A percentile compares a stretch with the other conserved stretches of the same genome.
Evolutionary conservation across 768 basidiomycete species (phyloP).

Genomic region (Auricularia auricula-judae): DNA sequence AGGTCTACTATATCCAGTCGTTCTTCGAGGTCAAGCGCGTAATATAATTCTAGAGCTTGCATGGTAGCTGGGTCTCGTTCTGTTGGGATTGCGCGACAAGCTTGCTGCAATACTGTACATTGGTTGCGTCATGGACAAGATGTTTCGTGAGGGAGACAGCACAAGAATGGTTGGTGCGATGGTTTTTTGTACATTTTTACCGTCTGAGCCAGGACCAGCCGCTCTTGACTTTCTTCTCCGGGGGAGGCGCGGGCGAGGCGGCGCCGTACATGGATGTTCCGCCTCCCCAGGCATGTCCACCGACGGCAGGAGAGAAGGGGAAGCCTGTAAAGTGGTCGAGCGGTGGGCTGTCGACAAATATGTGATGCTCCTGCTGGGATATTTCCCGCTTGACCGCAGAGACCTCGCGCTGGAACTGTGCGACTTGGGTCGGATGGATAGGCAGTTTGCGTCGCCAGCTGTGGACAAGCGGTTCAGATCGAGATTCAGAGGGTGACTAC

Average conservation of each 20-base stretch:
- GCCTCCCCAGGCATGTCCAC: neutral
- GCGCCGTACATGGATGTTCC: neutral
- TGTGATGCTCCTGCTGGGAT: neutral
- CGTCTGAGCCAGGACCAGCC: neutral
- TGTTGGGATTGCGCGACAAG: neutral
- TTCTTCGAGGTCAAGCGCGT: slow-evolving; percentile 90
- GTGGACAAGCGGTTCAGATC: neutral
- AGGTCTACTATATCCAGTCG: slow-evolving; percentile 64
- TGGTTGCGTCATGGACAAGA: too few relatives aligned
- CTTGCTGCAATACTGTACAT: too few relatives aligned
- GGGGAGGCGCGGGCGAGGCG: neutral
- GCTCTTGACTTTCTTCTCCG: neutral
- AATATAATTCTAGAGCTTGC: slow-evolving; percentile 34
- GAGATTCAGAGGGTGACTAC: too few relatives aligned
- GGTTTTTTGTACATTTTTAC: neutral
- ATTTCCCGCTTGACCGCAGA: neutral
- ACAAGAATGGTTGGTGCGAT: too few relatives aligned
- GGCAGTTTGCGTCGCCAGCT: neutral
- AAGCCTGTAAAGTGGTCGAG: neutral
- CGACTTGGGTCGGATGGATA: neutral
- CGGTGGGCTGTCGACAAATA: neutral
- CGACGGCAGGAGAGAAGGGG: neutral
- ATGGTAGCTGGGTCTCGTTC: neutral
- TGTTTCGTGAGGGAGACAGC: too few relatives aligned
- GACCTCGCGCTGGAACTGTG: neutral